These are phyloP conservation scores for Carex pumila DNA, from an alignment of 176 grass and related monocot species.

Conservation along the genomic window DNA sequence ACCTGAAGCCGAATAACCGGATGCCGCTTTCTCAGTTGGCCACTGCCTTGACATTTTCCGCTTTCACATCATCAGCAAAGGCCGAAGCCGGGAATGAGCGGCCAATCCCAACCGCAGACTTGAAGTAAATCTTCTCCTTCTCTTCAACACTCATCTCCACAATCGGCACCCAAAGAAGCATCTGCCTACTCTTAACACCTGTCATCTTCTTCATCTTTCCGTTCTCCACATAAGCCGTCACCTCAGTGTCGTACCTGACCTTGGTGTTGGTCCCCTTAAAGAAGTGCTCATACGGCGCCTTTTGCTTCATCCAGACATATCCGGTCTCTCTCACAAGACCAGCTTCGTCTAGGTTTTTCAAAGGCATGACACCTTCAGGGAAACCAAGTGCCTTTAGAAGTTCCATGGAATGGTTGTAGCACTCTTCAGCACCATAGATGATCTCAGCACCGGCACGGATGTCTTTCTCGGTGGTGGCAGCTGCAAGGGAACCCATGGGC, in stretches of 20 bases:
- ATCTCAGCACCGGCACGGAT: conserved; percentile 49
- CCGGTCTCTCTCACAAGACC: conserved; percentile 77
- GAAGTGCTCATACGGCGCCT: conserved; percentile 67
- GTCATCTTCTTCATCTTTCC: conserved; percentile 85
- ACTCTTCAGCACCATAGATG: conserved; percentile 53
- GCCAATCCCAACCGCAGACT: conserved; percentile 64
- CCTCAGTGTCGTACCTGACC: conserved; percentile 65
- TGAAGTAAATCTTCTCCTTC: conserved; percentile 68
- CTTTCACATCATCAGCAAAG: conserved; percentile 44
- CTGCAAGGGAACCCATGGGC: conserved; percentile 49
- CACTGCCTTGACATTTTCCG: background rate
- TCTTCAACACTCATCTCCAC: conserved; percentile 71
- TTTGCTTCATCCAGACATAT: conserved; percentile 91
- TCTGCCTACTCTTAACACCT: conserved; percentile 70
- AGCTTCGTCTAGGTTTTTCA: conserved; percentile 65
- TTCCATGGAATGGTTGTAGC: conserved; percentile 67
- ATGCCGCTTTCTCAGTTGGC: background rate
- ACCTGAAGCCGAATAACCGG: background rate
- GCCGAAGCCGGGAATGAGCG: conserved; percentile 60
- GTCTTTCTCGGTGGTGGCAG: background rate
- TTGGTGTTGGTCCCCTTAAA: conserved; percentile 50
- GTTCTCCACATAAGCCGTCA: conserved; percentile 85
- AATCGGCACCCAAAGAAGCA: conserved; percentile 91
- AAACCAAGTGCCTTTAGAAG: conserved; percentile 61
- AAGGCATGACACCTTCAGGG: conserved; percentile 73